Base-by-base conservation (phyloP, 768 basidiomycete genomes). In the Lactarius hengduanensis region DNA sequence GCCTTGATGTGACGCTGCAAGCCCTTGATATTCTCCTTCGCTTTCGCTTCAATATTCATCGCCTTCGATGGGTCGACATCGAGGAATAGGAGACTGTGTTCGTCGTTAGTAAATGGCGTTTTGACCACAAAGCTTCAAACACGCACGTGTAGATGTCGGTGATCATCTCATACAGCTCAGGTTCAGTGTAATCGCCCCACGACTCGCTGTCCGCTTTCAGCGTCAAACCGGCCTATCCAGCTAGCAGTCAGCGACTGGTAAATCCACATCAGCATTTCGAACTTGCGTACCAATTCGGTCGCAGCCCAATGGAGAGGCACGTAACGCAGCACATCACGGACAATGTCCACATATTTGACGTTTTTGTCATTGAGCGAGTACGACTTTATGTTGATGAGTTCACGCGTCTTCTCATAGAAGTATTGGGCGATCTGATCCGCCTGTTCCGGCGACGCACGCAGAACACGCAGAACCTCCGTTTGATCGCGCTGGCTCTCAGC, bases 221-320 rank as follows among this genome's bases (percentile, higher is more conserved):
- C n/a, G 79, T 74, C 64, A 94, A 86, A 16, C 90, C 90, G 64
- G 86, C 87, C 91, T 92, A 71, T 65, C 13, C 3, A 40, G 40
- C 8, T 6, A 45, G 16, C 8, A 6, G 11, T 36, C 22, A 58
- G 38, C 5, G 16, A 57, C 6, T n/a, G n/a, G 13, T 26, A 10
- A 26, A 13, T 16, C 26, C 11, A 36, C 11, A 59, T 20, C 30
- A 22, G 8, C 26, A 36, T 30, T 2, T 54, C 22, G 10, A 26
- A 41, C 34, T 54, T 2, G 79, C 87, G 57, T 67, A 92, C 92
- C 40, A 94, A 77, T 56, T 91, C 86, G 26, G 77, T 73, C 9
- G 90, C 86, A 32, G 81, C 85, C 90, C 91, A 94, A 67, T 83
- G 76, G 30, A 91, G 76, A 13, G 92, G 87, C 1, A 89, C 80